Percentiles rank a stretch among this genome's conserved stretches.
These are phyloP conservation scores for Malus hybrid DNA, from an alignment of 331 rosid genomes.

Conservation along the genomic window DNA sequence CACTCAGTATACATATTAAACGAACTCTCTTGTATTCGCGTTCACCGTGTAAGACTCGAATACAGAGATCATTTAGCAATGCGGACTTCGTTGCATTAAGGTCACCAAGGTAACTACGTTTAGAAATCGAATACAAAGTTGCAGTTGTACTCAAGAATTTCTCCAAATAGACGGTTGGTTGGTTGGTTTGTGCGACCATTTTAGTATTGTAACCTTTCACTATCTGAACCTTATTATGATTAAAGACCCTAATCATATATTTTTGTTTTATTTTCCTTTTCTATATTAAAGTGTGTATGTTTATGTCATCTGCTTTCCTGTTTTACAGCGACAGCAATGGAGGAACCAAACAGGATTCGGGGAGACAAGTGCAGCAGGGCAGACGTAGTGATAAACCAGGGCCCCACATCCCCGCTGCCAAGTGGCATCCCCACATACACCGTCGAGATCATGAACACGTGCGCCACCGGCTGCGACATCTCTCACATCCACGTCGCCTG, in stretches of 20 bases:
- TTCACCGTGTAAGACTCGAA: too few species aligned
- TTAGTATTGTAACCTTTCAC: background rate
- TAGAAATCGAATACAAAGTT: too few species aligned
- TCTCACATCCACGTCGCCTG: constrained; percentile 61
- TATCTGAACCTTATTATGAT: background rate
- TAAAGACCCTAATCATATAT: too few species aligned
- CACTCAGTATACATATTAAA: too few species aligned
- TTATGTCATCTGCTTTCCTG: background rate
- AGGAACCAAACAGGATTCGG: constrained; percentile 64
- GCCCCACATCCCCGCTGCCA: constrained; percentile 71
- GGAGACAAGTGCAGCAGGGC: constrained; percentile 67
- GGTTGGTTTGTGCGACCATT: too few species aligned
- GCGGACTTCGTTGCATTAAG: too few species aligned
- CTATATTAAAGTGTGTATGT: background rate
- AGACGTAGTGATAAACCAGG: constrained; percentile 66
- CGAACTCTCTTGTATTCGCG: too few species aligned
- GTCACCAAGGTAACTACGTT: too few species aligned
- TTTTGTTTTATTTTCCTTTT: background rate
- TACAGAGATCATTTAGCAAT: too few species aligned
- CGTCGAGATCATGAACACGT: constrained; percentile 69
- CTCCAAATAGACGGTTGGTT: too few species aligned
- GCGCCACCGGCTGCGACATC: constrained; percentile 67
- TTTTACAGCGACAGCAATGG: constrained; percentile 14
- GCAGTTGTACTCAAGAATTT: too few species aligned
- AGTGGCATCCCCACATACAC: constrained; percentile 83